These are phyloP conservation scores for Suhomyces kunorum DNA, from an alignment of 1,139 yeast species.

Conservation along the genomic window DNA sequence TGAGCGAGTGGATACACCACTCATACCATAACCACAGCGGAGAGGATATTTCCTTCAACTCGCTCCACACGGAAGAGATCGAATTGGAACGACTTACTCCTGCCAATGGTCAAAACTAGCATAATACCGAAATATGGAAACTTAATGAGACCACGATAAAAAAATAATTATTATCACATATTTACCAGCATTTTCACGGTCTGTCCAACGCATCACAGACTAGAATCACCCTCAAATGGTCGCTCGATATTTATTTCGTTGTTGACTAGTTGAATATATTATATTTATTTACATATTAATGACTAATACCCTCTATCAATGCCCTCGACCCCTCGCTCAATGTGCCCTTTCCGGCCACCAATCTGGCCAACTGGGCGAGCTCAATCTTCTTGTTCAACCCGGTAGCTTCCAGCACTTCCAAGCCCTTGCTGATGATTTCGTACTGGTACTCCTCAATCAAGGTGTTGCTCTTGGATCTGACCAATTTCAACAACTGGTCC, in stretches of 20 bases:
- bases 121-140: too few relatives aligned
- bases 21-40: slow-evolving; percentile 20
- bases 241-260: too few relatives aligned
- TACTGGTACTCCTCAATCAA: slow-evolving; percentile 18
- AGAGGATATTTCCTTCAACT: slow-evolving; percentile 22
- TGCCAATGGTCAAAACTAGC: too few relatives aligned
- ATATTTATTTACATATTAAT: slow-evolving; percentile 6
- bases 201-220: too few relatives aligned
- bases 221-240: too few relatives aligned
- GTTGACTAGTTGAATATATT: slow-evolving; percentile 1
- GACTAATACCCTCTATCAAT: slow-evolving; percentile 8
- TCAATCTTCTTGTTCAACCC: slow-evolving; percentile 17
- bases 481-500: slow-evolving; percentile 31
- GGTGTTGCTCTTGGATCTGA: slow-evolving; percentile 12
- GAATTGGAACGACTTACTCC: slow-evolving; percentile 5
- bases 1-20: slow-evolving; percentile 26
- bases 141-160: too few relatives aligned
- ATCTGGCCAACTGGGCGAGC: slow-evolving; percentile 22
- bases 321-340: slow-evolving; percentile 13
- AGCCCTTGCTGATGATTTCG: slow-evolving; percentile 16
- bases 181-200: too few relatives aligned
- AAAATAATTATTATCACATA: too few relatives aligned
- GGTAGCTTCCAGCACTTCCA: slow-evolving; percentile 12
- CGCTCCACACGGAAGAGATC: slow-evolving; percentile 10
- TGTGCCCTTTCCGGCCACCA: slow-evolving; percentile 13